Evolutionary conservation across 2,329 filamentous ascomycete species (phyloP), one percentile per base, ranked within the genome.

Genomic region (Fusarium fracticaudum): DNA sequence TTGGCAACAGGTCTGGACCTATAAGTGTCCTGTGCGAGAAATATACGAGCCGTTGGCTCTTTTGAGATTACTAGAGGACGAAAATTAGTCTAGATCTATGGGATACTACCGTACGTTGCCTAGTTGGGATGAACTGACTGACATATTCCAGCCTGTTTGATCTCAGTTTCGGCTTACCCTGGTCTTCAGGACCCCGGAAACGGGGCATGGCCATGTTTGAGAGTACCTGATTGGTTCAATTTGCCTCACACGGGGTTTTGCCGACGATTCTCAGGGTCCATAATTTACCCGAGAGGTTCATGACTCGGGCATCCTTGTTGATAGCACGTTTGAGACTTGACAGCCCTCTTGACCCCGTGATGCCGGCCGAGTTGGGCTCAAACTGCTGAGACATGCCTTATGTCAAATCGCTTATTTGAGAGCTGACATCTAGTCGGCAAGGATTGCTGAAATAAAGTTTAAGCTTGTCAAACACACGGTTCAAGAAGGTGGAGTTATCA

Each of bases 31-130:
- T 6, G 48, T 24, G 48, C 48, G 29, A 2, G 11, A 1, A 1
- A 51, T 33, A 14, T 24, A 43, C 53, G 26, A 57, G 2, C 8
- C 11, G 38, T n/a, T 57, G 20, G 8, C 37, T 24, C 8, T 43
- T 41, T 43, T 15, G 2, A 20, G 38, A 18, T 0, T 31, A 6
- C 4, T 1, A 12, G 2, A 3, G 3, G 20, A 20, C 0, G 12
- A 8, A 10, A 4, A 6, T 11, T 5, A 24, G 3, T 33, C 11
- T 57, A 2, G 26, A 43, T 15, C 20, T 24, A 0, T 43, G 0
- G 1, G 4, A 31, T 24, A 15, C 3, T 20, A 33, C 12, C 31
- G 31, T 33, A 24, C 0, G 5, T 0, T 43, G 5, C 26, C 53
- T 10, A 57, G 15, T 57, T 57, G 37, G 38, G 53, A 57, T 20